Evolutionary conservation across 2,329 filamentous ascomycete species (phyloP).

Genomic region (Byssochlamys sp.): DNA sequence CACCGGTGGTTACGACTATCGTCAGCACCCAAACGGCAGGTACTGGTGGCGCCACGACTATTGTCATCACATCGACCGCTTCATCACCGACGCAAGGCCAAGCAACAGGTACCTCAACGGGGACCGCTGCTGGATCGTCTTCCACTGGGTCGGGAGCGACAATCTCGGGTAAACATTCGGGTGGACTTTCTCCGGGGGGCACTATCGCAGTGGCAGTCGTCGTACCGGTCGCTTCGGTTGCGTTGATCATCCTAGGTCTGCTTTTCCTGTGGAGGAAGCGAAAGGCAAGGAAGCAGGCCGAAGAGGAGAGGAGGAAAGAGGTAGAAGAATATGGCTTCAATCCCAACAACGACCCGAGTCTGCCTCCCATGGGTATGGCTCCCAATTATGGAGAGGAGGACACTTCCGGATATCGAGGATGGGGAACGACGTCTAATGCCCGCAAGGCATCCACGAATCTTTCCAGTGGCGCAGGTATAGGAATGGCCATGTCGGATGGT

Average conservation of each 20-base stretch:
- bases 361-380: slow-evolving; percentile 49
- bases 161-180: slow-evolving; percentile 14
- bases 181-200: slow-evolving; percentile 42
- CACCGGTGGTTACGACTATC: neutral
- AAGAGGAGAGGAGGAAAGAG: slow-evolving; percentile 85
- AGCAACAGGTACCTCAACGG: slow-evolving; percentile 11
- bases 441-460: slow-evolving; percentile 84
- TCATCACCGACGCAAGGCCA: slow-evolving; percentile 5
- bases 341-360: slow-evolving; percentile 84
- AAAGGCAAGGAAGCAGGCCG: slow-evolving; percentile 72
- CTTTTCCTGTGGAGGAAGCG: slow-evolving; percentile 82
- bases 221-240: slow-evolving; percentile 81
- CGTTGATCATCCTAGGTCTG: slow-evolving; percentile 63
- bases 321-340: slow-evolving; percentile 97
- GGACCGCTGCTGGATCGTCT: slow-evolving; percentile 18
- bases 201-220: slow-evolving; percentile 89
- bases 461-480: slow-evolving; percentile 56
- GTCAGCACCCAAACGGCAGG: slow-evolving; percentile 1
- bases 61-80: slow-evolving; percentile 16
- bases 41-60: slow-evolving; percentile 9
- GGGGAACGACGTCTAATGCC: slow-evolving; percentile 70
- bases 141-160: slow-evolving; percentile 18
- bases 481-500: slow-evolving; percentile 62
- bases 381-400: slow-evolving; percentile 51
- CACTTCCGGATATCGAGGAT: slow-evolving; percentile 77